Conservation (phyloP, 805 yeast genomes). For the Ogataea pignaliae region DNA sequence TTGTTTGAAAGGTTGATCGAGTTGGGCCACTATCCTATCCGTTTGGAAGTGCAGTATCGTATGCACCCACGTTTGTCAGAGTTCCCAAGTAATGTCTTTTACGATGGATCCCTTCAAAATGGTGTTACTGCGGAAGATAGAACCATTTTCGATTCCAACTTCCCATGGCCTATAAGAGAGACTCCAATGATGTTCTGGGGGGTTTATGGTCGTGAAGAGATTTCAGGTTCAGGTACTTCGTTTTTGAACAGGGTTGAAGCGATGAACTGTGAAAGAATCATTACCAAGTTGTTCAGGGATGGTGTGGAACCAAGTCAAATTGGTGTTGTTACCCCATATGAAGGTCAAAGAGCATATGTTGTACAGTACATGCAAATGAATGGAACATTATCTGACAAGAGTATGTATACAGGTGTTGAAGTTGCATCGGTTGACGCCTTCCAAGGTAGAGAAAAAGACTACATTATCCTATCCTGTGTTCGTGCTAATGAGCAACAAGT, state of each 20-base stretch:
- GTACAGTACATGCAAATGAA: slow-evolving; percentile 72
- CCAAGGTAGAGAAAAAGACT: slow-evolving; percentile 56
- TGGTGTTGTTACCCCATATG: slow-evolving; percentile 92
- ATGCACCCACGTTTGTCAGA: slow-evolving; percentile 89
- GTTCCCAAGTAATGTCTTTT: slow-evolving; percentile 86
- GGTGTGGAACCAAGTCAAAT: slow-evolving; percentile 79
- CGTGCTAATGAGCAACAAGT: slow-evolving; percentile 65
- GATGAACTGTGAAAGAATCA: slow-evolving; percentile 75
- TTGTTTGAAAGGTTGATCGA: slow-evolving; percentile 80
- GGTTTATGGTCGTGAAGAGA: slow-evolving; percentile 82
- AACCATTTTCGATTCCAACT: slow-evolving; percentile 45
- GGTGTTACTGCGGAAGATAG: slow-evolving; percentile 83
- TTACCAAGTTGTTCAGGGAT: slow-evolving; percentile 66
- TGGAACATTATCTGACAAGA: slow-evolving; percentile 57
- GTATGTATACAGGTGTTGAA: slow-evolving; percentile 67
- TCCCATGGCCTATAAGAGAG: slow-evolving; percentile 89
- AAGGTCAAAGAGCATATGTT: slow-evolving; percentile 84
- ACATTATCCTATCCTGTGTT: slow-evolving; percentile 48
- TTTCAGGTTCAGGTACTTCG: slow-evolving; percentile 76
- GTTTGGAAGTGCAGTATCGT: slow-evolving; percentile 90
- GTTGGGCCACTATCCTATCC: slow-evolving; percentile 77
- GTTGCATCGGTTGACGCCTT: slow-evolving; percentile 75
- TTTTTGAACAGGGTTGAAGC: slow-evolving; percentile 86
- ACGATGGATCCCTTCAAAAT: slow-evolving; percentile 87
- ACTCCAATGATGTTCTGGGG: slow-evolving; percentile 98